Evolutionary conservation across 108 stramenopile species (phyloP), one percentile per base, ranked within the genome.

Genomic region (Nitzschia palea): DNA sequence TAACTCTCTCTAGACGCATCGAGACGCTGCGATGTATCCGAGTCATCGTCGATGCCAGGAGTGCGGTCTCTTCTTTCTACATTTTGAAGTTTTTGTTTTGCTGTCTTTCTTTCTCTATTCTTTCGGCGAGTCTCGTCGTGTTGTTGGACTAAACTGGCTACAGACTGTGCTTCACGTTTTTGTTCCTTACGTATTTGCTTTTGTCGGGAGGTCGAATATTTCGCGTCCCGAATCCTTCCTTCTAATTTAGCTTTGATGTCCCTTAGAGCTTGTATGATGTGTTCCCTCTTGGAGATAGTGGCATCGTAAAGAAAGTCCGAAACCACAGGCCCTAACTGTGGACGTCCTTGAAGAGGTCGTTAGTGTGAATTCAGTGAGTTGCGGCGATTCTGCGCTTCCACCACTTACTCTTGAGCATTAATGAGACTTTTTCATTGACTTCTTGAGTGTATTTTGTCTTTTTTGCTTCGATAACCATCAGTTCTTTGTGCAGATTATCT

Each of bases 121-220:
- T 32, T 53, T n/a, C 51, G 48, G 8, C 65, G 42, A 14, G 6
- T 17, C 36, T 73, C 71, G 20, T 73, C 71, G 55, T 73, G 56
- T 14, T 55, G 61, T 22, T 44, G 44, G 23, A 56, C n/a, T 25
- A 56, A 42, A 9, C 31, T 30, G 20, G 37, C 31, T 1, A 45
- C 40, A 37, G 48, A 44, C 34, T 64, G 63, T 4, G 55, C 42
- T 65, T 65, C 29, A 4, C 18, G 28, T 4, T 26, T 40, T 17
- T 15, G 22, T 10, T 57, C 44, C 26, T 2, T 27, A 30, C 50
- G 29, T 18, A 23, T 25, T 34, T 48, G 5, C 15, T 9, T 25
- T 45, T 42, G 44, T 27, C 54, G 52, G 1, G 27, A 29, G 30
- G 29, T 33, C 4, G 15, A 18, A 1, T 40, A 32, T 37, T 55